phyloP scores from a whole-genome alignment of 257 asterid genomes.

The Solanum sitiens region DNA sequence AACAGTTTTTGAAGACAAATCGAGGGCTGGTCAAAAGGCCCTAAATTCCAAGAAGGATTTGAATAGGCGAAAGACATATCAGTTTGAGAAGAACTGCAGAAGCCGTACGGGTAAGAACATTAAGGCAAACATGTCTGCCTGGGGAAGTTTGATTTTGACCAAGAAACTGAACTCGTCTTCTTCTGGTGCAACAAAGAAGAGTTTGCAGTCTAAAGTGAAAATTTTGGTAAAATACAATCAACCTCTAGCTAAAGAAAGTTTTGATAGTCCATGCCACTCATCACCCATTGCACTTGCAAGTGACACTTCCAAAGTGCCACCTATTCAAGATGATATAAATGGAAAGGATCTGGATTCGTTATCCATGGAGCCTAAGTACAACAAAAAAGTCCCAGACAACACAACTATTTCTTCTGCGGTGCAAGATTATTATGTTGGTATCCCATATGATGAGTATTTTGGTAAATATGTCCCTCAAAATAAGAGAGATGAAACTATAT shows the following conservation, averaged over 20 bases:
- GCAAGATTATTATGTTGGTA: conserved; percentile 29
- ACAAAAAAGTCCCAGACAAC: conserved; percentile 3
- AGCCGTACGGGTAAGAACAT: conserved; percentile 45
- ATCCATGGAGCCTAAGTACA: conserved; percentile 4
- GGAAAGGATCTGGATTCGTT: conserved; percentile 11
- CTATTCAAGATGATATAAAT: conserved; percentile 18
- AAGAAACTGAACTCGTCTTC: conserved; percentile 37
- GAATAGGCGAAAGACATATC: conserved; percentile 53
- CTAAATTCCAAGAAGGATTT: conserved; percentile 42
- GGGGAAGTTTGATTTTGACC: conserved; percentile 62
- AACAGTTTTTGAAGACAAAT: conserved; percentile 29
- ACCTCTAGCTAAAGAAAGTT: conserved; percentile 15
- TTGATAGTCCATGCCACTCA: conserved; percentile 1
- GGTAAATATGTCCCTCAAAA: conserved; percentile 37
- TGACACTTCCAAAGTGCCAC: not conserved
- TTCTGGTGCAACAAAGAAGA: conserved; percentile 26
- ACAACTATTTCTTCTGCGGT: conserved; percentile 12
- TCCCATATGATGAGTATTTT: conserved; percentile 40
- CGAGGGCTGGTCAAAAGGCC: conserved; percentile 23
- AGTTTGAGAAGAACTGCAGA: conserved; percentile 48
- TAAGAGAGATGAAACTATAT: conserved; percentile 35
- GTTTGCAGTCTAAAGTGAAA: conserved; percentile 20
- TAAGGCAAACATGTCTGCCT: conserved; percentile 56
- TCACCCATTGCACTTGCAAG: conserved; percentile 4
- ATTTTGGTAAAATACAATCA: conserved; percentile 11